Evolutionary conservation across 2,329 filamentous ascomycete genomes (phyloP).

Genomic region (Aspergillus piperis): DNA sequence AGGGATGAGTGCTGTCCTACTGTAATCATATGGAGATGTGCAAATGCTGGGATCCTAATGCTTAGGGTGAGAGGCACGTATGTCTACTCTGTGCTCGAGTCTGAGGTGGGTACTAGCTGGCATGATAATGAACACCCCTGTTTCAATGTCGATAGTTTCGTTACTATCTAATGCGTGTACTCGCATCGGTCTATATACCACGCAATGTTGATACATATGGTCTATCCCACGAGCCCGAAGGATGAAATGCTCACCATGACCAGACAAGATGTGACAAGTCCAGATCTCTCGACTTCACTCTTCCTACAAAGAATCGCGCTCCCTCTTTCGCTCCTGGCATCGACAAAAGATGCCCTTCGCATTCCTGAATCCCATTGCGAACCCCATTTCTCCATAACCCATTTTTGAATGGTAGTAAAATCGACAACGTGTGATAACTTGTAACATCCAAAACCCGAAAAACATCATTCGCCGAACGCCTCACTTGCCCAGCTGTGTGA

Average conservation of each 20-base stretch:
- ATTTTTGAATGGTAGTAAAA: background rate
- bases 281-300: background rate
- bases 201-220: background rate
- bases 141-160: no score
- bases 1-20: no score
- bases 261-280: background rate
- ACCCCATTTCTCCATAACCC: background rate
- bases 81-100: no score
- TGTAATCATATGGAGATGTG: no score
- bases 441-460: slow-evolving; percentile 1
- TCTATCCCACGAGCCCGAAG: background rate
- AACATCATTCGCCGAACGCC: slow-evolving; percentile 20
- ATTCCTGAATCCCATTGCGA: background rate
- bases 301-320: background rate
- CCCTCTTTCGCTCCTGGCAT: background rate
- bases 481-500: slow-evolving; percentile 26
- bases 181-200: background rate
- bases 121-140: no score
- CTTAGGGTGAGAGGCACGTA: no score
- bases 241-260: background rate
- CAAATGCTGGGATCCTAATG: no score
- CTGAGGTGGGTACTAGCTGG: no score
- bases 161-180: background rate
- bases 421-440: background rate
- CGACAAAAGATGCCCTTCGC: background rate